Base-by-base conservation (phyloP, 2,329 filamentous ascomycete species). In the Bipolaris oryzae region DNA sequence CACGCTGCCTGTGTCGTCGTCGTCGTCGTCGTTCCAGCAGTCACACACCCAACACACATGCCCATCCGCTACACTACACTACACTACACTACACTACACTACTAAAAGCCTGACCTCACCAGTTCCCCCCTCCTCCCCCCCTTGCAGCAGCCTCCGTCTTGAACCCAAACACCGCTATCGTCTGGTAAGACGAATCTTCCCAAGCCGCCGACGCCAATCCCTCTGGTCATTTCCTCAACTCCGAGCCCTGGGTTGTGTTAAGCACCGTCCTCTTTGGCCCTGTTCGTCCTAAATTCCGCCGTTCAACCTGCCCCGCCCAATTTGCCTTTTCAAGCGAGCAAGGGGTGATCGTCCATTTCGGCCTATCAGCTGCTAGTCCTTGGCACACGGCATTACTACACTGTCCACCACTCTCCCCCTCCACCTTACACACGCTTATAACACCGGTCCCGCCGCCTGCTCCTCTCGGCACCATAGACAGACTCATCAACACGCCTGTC, bases 31-130 rank as follows among this genome's bases (percentile, higher is more conserved):
- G 56, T 47, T 60, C 61, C 55, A 41, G 48, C 37, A 16, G n/a
- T 28, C 23, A 44, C 25, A 15, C 42, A 11, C 42, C 15, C 42
- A 50, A 44, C 42, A 31, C 42, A 15, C 42, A 18, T 28, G n/a
- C 42, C 23, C 42, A 31, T 25, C 23, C 21, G 31, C 42, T 39
- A 16, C n/a, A n/a, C n/a, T n/a, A n/a, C n/a, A n/a, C n/a, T n/a
- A n/a, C n/a, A n/a, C n/a, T n/a, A n/a, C n/a, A n/a, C n/a, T n/a
- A n/a, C n/a, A n/a, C n/a, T n/a, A n/a, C n/a, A n/a, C n/a, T n/a
- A n/a, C n/a, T n/a, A 46, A 67, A 70, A 70, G 62, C 60, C 68
- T 69, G 68, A 69, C 64, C 61, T 64, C 53, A 66, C 59, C 61
- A 61, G 50, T 47, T 46, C 9, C 33, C 41, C 42, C 50, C 7